Conservation (phyloP, 2,329 filamentous ascomycete species). For the Phoma sp. region DNA sequence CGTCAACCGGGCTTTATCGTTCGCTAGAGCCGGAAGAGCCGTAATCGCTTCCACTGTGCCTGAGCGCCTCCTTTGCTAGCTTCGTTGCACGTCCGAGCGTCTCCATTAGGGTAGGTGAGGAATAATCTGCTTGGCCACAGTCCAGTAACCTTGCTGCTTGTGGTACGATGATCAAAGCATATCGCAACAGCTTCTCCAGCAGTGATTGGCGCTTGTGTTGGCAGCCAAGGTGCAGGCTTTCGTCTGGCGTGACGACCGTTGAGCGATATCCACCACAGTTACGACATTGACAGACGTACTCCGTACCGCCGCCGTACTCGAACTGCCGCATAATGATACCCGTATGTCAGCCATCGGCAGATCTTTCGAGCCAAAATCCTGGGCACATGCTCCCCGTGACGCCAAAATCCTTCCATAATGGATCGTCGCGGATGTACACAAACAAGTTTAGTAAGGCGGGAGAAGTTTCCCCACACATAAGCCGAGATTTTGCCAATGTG, state of each 20-base stretch:
- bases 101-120: background rate
- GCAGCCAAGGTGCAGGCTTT: background rate
- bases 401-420: constrained; percentile 1
- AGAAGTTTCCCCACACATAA: constrained; percentile 15
- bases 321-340: no score
- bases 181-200: background rate
- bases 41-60: background rate
- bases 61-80: constrained; percentile 3
- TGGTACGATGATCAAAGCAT: background rate
- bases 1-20: background rate
- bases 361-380: background rate
- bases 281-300: background rate
- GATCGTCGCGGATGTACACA: constrained; percentile 12
- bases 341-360: constrained; percentile 5
- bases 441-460: constrained; percentile 14
- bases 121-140: background rate
- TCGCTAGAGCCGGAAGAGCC: background rate
- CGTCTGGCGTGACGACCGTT: background rate
- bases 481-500: constrained; percentile 32
- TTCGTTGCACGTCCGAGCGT: background rate
- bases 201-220: background rate
- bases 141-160: background rate
- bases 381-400: constrained; percentile 9
- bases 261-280: constrained; percentile 5
- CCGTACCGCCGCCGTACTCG: background rate